Conservation (phyloP, 306 rosid genomes). For the Styphnolobium japonicum region DNA sequence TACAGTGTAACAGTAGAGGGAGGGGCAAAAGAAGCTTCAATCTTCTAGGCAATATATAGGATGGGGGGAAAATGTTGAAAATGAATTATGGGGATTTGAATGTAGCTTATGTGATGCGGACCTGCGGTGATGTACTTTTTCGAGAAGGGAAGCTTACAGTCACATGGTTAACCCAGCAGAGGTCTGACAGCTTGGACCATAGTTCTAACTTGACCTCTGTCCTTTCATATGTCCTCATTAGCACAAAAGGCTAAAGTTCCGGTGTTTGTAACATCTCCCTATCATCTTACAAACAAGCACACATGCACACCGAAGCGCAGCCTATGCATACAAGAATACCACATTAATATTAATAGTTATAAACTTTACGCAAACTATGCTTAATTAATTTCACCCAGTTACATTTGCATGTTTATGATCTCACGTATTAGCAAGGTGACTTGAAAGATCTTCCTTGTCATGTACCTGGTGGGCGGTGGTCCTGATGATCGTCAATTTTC, state of each 20-base stretch:
- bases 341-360: not conserved
- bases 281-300: not conserved
- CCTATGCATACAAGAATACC: not conserved
- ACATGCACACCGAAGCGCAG: not conserved
- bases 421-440: not conserved
- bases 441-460: not conserved
- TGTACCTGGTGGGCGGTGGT: not conserved
- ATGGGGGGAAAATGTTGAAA: not conserved
- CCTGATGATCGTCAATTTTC: not conserved
- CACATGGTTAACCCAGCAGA: constrained; percentile 61
- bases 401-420: not conserved
- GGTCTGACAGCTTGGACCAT: constrained; percentile 63
- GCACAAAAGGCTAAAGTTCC: constrained; percentile 29
- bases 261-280: not conserved
- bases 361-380: not conserved
- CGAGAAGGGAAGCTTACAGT: constrained; percentile 39
- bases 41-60: not conserved
- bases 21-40: not conserved
- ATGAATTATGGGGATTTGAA: constrained; percentile 19
- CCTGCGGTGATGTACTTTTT: constrained; percentile 26
- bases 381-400: not conserved
- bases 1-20: not conserved
- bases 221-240: constrained; percentile 36
- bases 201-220: constrained; percentile 28
- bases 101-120: constrained; percentile 17